A percentile compares a stretch with the other conserved stretches of the same genome.
These are phyloP conservation scores for Curvularia verruculosa DNA, from an alignment of 2,329 filamentous ascomycete genomes.

Conservation along the genomic window DNA sequence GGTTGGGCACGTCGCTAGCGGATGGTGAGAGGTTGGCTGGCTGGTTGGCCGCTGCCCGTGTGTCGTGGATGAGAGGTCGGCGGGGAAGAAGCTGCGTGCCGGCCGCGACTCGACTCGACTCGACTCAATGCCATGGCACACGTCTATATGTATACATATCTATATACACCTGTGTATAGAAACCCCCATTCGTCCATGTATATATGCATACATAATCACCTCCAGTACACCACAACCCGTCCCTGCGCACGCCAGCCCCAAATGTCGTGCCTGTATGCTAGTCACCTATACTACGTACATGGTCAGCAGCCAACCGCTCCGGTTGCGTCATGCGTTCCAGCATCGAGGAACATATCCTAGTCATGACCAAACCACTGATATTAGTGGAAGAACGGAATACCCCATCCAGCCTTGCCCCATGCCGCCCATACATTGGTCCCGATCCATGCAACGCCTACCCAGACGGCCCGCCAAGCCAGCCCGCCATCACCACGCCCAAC, in stretches of 20 bases:
- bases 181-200: too few relatives aligned
- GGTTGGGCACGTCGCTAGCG: not conserved
- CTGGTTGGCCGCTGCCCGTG: slow-evolving; percentile 8
- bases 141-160: too few relatives aligned
- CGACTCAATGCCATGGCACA: too few relatives aligned
- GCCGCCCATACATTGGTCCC: slow-evolving; percentile 8
- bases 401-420: slow-evolving; percentile 2
- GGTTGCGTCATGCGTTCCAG: slow-evolving; percentile 23
- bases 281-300: too few relatives aligned
- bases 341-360: slow-evolving; percentile 8
- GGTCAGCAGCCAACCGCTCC: too few relatives aligned
- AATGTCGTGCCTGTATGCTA: not conserved
- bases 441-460: slow-evolving; percentile 1
- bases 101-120: too few relatives aligned
- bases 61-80: slow-evolving; percentile 4
- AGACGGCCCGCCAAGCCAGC: not conserved
- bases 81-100: slow-evolving; percentile 15
- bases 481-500: slow-evolving; percentile 2
- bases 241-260: not conserved
- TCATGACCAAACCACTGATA: slow-evolving; percentile 1
- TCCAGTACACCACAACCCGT: not conserved
- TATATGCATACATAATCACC: too few relatives aligned
- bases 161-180: too few relatives aligned
- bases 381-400: not conserved
- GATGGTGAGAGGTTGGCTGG: slow-evolving; percentile 6